Percentiles rank a stretch among this genome's conserved stretches.
These are phyloP conservation scores for Silybum marianum DNA, from an alignment of 129 eudicot genomes.

Conservation along the genomic window DNA sequence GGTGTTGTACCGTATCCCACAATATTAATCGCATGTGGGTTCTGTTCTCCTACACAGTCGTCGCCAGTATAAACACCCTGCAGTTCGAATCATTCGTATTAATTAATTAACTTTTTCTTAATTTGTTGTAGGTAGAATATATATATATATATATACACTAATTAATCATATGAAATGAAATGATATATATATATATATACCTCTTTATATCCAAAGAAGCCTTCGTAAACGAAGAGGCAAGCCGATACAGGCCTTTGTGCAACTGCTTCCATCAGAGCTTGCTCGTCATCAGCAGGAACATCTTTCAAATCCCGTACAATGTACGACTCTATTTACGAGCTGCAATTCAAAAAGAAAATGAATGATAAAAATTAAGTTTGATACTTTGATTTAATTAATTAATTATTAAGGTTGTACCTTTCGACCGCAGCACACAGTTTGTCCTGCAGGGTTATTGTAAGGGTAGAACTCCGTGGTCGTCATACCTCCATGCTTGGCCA, in stretches of 20 bases:
- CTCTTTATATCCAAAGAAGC: not conserved
- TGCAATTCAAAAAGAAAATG: not conserved
- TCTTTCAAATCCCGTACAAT: not conserved
- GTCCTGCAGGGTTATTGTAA: not conserved
- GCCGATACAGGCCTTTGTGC: not conserved
- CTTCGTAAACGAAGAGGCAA: not conserved
- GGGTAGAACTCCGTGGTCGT: not conserved
- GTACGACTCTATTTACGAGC: not conserved
- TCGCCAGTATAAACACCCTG: constrained; percentile 48
- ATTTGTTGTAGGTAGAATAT: not conserved
- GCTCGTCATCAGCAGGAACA: not conserved
- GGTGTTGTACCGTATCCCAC: constrained; percentile 37
- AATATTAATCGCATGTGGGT: constrained; percentile 55
- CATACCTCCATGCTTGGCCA: not conserved
- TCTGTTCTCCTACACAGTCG: constrained; percentile 42
- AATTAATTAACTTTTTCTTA: not conserved
- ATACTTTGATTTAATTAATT: too few relatives aligned
- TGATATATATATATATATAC: not conserved
- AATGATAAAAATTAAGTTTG: too few relatives aligned
- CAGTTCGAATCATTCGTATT: not conserved
- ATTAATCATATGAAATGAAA: not conserved
- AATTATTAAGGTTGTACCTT: not conserved
- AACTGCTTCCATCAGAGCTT: not conserved
- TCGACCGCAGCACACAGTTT: not conserved
- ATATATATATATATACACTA: not conserved